These are phyloP conservation scores for Neopestalotiopsis clavispora DNA, from an alignment of 2,329 filamentous ascomycete genomes.

Conservation along the genomic window DNA sequence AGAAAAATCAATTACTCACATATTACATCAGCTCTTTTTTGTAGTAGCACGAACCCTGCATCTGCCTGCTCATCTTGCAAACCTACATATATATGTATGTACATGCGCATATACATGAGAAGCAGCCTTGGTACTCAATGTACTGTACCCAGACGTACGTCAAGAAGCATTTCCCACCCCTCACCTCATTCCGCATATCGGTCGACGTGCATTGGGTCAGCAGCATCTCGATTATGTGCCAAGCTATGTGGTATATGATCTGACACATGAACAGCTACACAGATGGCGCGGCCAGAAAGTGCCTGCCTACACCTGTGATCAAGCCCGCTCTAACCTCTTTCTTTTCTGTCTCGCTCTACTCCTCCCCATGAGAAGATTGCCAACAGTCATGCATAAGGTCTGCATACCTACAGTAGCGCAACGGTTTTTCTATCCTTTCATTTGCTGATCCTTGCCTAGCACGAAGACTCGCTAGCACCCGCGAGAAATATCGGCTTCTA, in stretches of 20 bases:
- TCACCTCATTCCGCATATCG: background rate
- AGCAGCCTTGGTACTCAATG: background rate
- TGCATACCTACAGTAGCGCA: background rate
- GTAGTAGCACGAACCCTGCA: background rate
- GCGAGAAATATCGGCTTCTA: background rate
- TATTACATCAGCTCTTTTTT: background rate
- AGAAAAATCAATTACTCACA: background rate
- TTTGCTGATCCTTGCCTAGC: background rate
- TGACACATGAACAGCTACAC: background rate
- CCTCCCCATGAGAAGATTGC: background rate
- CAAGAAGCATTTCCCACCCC: background rate
- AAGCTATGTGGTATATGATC: background rate
- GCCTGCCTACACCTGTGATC: background rate
- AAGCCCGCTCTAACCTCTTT: background rate
- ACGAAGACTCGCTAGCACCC: background rate
- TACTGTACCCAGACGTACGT: too few relatives aligned
- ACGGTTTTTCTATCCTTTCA: background rate
- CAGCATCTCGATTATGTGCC: constrained; percentile 1
- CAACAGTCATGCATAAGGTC: background rate
- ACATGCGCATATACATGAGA: background rate
- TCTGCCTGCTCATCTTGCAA: background rate
- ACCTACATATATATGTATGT: background rate
- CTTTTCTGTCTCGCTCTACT: background rate
- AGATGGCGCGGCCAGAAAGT: background rate
- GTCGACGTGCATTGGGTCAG: background rate